Percentiles rank a stretch among this genome's conserved stretches.
These are phyloP conservation scores for Rhizophora mangle DNA, from an alignment of 345 rosid genomes.

Conservation along the genomic window DNA sequence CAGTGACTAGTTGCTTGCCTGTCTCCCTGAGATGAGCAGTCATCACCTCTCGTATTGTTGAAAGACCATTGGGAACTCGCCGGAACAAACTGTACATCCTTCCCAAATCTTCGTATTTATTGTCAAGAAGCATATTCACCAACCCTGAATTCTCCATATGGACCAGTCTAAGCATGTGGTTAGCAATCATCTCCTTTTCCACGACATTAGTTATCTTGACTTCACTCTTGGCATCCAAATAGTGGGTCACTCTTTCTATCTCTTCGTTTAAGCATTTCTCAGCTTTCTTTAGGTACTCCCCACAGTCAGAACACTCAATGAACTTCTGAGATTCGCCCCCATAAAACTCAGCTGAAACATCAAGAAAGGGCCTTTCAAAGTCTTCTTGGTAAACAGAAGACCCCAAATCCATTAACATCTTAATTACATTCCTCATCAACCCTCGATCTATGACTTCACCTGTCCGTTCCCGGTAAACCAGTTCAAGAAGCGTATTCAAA, in stretches of 20 bases:
- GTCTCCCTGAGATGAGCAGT: constrained; percentile 87
- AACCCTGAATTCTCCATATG: constrained; percentile 98
- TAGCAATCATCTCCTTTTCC: constrained; percentile 98
- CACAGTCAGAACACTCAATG: constrained; percentile 91
- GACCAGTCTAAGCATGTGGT: constrained; percentile 92
- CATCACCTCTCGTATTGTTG: constrained; percentile 77
- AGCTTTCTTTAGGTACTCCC: constrained; percentile 86
- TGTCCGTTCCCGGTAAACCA: constrained; percentile 72
- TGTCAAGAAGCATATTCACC: constrained; percentile 91
- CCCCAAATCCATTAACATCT: constrained; percentile 97
- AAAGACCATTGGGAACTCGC: constrained; percentile 79
- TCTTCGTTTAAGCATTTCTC: constrained; percentile 93
- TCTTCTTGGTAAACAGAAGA: constrained; percentile 91
- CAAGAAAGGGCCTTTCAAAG: constrained; percentile 91
- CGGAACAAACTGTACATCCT: constrained; percentile 89
- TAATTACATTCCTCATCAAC: constrained; percentile 79
- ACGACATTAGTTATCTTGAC: constrained; percentile 87
- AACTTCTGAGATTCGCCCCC: constrained; percentile 86
- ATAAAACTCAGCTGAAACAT: constrained; percentile 89
- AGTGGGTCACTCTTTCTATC: constrained; percentile 89
- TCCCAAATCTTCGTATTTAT: constrained; percentile 81
- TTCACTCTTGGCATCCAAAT: constrained; percentile 87
- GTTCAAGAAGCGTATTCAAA: constrained; percentile 74
- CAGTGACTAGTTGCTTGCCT: constrained; percentile 88
- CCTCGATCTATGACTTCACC: constrained; percentile 94